phyloP scores from a whole-genome alignment of 371 early-diverging fungal genomes.

The Saksenaea oblongispora region DNA sequence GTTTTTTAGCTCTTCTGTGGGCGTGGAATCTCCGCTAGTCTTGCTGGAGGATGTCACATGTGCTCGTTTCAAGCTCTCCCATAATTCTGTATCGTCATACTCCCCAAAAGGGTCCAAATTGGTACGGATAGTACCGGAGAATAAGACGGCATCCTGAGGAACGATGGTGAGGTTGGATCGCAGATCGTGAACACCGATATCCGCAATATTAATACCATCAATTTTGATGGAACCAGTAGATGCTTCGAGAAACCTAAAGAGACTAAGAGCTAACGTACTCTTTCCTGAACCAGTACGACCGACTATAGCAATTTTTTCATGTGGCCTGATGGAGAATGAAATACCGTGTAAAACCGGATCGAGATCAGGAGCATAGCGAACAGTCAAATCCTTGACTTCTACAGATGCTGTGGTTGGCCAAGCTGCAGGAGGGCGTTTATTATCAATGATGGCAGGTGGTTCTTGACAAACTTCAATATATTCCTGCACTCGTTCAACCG shows the following conservation, averaged over 20 bases:
- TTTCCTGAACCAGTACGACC: constrained; percentile 86
- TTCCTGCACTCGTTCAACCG: constrained; percentile 85
- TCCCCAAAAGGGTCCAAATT: constrained; percentile 76
- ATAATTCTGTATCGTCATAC: constrained; percentile 65
- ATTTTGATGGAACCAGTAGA: constrained; percentile 68
- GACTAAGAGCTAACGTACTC: constrained; percentile 69
- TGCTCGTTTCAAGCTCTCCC: constrained; percentile 65
- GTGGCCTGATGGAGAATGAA: constrained; percentile 59
- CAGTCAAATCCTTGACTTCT: constrained; percentile 60
- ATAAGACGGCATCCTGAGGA: constrained; percentile 87
- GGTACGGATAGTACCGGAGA: constrained; percentile 69
- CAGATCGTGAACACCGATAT: constrained; percentile 72
- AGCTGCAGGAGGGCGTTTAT: constrained; percentile 52
- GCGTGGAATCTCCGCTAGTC: neutral
- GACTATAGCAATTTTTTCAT: constrained; percentile 79
- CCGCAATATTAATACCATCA: constrained; percentile 78
- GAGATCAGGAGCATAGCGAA: constrained; percentile 67
- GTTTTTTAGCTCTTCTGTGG: neutral
- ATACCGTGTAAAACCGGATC: constrained; percentile 72
- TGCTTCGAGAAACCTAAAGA: constrained; percentile 80
- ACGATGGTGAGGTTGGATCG: constrained; percentile 77
- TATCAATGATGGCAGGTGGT: constrained; percentile 49
- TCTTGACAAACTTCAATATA: constrained; percentile 77
- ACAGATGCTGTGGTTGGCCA: constrained; percentile 79
- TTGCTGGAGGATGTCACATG: constrained; percentile 31